Base-by-base conservation (phyloP, 352 stramenopile species). In the Thalassiosira exigua region DNA sequence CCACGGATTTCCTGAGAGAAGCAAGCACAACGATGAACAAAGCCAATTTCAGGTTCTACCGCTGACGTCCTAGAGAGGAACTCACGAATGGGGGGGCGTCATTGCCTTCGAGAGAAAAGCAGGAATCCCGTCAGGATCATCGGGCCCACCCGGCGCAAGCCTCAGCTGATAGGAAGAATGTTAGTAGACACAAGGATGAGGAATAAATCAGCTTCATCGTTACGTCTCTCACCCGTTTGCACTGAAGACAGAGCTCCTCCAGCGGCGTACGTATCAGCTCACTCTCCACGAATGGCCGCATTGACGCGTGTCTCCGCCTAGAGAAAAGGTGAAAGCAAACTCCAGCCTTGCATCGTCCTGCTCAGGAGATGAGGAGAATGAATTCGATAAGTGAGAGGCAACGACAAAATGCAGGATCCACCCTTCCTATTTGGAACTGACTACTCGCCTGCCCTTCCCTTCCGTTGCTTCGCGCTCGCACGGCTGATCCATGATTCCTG, bases 311-410 rank as follows among this genome's bases (percentile, higher is more conserved):
- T 61, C 94, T 96, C 78, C 95, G 92, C 70, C 97, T 89, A 9
- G 95, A 98, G 71, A 93, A 95, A 41, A 99, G 83, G 51, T 98
- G 96, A 81, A 98, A 99, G 86, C 97, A 99, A 78, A 99, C 99
- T 17, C 98, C 98, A 1, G 97, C 71, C 97, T 95, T 69, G 97
- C 98, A 14, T 96, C 96, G 42, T 96, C 92, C 90, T 99, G 96
- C 33, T 39, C 27, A 36, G 60, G 57, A 53, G 32, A 17, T 24
- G 1, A 33, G 1, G 54, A 27, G 19, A 59, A 29, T 19, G 32
- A 19, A 54, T 66, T 50, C 12, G 21, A 27, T 3, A 58, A 59
- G 27, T 5, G 24, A n/a, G n/a, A n/a, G n/a, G n/a, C n/a, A n/a
- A n/a, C n/a, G n/a, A n/a, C n/a, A n/a, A n/a, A n/a, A n/a, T n/a